phyloP scores from a whole-genome alignment of 2,329 filamentous ascomycete genomes.

The Leptographium lundbergii region DNA sequence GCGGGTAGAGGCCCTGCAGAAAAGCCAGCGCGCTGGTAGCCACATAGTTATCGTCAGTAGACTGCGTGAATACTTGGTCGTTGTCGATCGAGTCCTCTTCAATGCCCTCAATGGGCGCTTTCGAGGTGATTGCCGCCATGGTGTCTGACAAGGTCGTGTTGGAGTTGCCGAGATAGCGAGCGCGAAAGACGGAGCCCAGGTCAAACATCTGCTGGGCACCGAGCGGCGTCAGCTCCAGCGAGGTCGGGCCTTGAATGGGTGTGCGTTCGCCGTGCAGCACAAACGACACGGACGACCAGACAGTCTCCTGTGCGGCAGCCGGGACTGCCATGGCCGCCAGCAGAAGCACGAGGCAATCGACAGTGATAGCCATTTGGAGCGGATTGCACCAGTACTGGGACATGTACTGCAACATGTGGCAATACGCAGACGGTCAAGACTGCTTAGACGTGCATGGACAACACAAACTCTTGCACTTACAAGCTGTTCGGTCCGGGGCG shows the following conservation, averaged over 20 bases:
- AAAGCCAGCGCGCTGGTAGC: conserved; percentile 63
- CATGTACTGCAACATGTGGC: too few species aligned
- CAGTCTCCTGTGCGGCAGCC: conserved; percentile 12
- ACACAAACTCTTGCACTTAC: too few species aligned
- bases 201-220: conserved; percentile 39
- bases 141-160: conserved; percentile 13
- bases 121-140: conserved; percentile 16
- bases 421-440: too few species aligned
- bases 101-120: conserved; percentile 29
- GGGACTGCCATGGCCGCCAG: not conserved
- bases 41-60: conserved; percentile 33
- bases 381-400: too few species aligned
- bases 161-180: conserved; percentile 29
- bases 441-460: too few species aligned
- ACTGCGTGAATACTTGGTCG: conserved; percentile 28
- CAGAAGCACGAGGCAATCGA: not conserved
- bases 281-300: conserved; percentile 37
- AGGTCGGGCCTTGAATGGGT: conserved; percentile 21
- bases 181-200: conserved; percentile 35
- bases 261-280: conserved; percentile 41
- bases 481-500: not conserved
- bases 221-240: conserved; percentile 31
- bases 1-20: conserved; percentile 75
- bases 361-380: not conserved
- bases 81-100: conserved; percentile 33